A percentile compares a stretch with the other conserved stretches of the same genome.
These are phyloP conservation scores for Echium plantagineum DNA, from an alignment of 257 asterid genomes.

Conservation along the genomic window DNA sequence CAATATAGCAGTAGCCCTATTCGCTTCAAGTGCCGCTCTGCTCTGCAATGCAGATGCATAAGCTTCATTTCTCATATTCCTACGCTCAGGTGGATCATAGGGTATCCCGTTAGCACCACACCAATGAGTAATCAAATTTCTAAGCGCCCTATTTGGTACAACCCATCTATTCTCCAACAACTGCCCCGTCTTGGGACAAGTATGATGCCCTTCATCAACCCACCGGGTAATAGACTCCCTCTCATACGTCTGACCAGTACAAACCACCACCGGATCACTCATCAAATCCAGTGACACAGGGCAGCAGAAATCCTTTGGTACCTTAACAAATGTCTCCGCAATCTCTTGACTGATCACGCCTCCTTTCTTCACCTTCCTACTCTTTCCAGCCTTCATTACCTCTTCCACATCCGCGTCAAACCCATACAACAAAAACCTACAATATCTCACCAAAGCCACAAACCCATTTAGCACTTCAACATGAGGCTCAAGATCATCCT, in stretches of 20 bases:
- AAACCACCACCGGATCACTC: slow-evolving; percentile 76
- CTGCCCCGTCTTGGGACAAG: slow-evolving; percentile 87
- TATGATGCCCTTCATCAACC: slow-evolving; percentile 82
- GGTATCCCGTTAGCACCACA: slow-evolving; percentile 58
- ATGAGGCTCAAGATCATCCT: slow-evolving; percentile 75
- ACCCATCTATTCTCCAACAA: slow-evolving; percentile 48
- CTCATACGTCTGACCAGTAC: slow-evolving; percentile 91
- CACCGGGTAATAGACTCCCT: slow-evolving; percentile 68
- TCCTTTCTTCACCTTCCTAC: slow-evolving; percentile 26
- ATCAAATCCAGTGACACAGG: slow-evolving; percentile 77
- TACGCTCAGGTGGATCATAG: slow-evolving; percentile 42
- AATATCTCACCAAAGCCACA: slow-evolving; percentile 62
- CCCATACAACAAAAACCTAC: slow-evolving; percentile 66
- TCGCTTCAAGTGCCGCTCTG: slow-evolving; percentile 61
- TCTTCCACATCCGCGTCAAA: slow-evolving; percentile 80
- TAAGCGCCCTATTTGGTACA: slow-evolving; percentile 62
- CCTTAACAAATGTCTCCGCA: slow-evolving; percentile 53
- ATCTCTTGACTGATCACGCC: slow-evolving; percentile 52
- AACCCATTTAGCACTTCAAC: slow-evolving; percentile 54
- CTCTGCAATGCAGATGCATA: slow-evolving; percentile 30
- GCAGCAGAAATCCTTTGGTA: slow-evolving; percentile 80
- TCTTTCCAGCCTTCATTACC: slow-evolving; percentile 40
- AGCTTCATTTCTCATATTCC: slow-evolving; percentile 31
- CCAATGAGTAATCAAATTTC: slow-evolving; percentile 73
- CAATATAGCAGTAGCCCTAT: slow-evolving; percentile 49